Base-by-base conservation (phyloP, 163 green algal genomes). In the Botryococcus braunii region DNA sequence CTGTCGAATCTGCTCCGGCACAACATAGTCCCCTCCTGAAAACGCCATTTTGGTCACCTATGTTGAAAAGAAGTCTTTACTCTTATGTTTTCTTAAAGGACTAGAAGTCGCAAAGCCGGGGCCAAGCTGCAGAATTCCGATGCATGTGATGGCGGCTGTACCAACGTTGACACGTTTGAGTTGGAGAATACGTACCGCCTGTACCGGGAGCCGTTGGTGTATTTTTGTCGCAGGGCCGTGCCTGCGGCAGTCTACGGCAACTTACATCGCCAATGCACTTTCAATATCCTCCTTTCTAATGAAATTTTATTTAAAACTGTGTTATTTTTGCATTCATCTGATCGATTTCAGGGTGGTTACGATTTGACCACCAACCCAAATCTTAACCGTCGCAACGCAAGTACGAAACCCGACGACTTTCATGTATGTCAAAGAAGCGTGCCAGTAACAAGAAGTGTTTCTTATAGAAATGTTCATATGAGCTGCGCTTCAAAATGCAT, bases 1-100 rank as follows among this genome's bases (percentile, higher is more conserved):
- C 72, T 96, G 90, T 72, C 95, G 89, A 0, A 98, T 91, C 62
- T 96, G 86, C 64, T 98, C 94, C 1, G 91, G 93, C 21, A 98
- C 90, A 41, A 25, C 48, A 27, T 13, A 13, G 17, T 13, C 17
- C 13, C 13, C 13, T 52, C 17, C 43, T 52, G 50, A 27, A 25
- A 34, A 25, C n/a, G 50, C 50, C n/a, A n/a, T n/a, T n/a, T n/a
- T n/a, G n/a, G n/a, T n/a, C n/a, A n/a, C n/a, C n/a, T n/a, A n/a
- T n/a, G n/a, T n/a, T n/a, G n/a, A n/a, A n/a, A n/a, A n/a, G n/a
- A n/a, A n/a, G n/a, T n/a, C n/a, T n/a, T n/a, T n/a, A n/a, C n/a
- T 52, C 13, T 17, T 17, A 52, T 52, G 13, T 52, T 13, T 52
- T 13, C 43, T 52, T 27, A 52, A 17, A 17, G 13, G 13, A 13